These are phyloP conservation scores for Aureobasidium sp. DNA, from an alignment of 2,329 filamentous ascomycete species.

Conservation along the genomic window DNA sequence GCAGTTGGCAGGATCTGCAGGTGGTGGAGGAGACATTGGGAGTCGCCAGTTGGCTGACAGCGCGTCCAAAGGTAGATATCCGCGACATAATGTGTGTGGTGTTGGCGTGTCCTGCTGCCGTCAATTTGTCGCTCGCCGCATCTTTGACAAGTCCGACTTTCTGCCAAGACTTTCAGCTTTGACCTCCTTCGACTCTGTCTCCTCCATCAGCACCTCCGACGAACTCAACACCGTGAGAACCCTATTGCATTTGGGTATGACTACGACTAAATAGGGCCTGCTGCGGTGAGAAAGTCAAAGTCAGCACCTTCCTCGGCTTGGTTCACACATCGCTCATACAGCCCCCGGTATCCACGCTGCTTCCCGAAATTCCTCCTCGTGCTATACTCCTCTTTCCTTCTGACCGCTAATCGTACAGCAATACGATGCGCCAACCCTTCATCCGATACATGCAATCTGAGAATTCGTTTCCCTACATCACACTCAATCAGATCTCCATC, in stretches of 20 bases:
- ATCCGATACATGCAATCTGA: constrained; percentile 35
- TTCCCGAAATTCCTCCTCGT: constrained; percentile 15
- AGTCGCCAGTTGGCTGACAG: background rate
- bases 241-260: too few species aligned
- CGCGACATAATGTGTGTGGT: constrained; percentile 3
- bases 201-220: background rate
- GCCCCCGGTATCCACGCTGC: constrained; percentile 47
- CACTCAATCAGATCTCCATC: constrained; percentile 41
- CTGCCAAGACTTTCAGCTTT: constrained; percentile 1
- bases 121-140: constrained; percentile 4
- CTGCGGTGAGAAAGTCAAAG: constrained; percentile 49
- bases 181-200: background rate
- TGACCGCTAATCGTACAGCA: constrained; percentile 13
- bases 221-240: background rate
- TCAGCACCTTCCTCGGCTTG: constrained; percentile 52
- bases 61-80: background rate
- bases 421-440: constrained; percentile 34
- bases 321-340: constrained; percentile 52
- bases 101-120: background rate
- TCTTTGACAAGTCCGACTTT: constrained; percentile 7
- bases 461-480: constrained; percentile 34
- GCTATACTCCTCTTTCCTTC: constrained; percentile 22
- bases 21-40: background rate
- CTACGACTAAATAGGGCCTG: background rate
- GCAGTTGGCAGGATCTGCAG: constrained; percentile 4